phyloP scores from a whole-genome alignment of 768 basidiomycete genomes.

The Hydnomerulius pinastri region DNA sequence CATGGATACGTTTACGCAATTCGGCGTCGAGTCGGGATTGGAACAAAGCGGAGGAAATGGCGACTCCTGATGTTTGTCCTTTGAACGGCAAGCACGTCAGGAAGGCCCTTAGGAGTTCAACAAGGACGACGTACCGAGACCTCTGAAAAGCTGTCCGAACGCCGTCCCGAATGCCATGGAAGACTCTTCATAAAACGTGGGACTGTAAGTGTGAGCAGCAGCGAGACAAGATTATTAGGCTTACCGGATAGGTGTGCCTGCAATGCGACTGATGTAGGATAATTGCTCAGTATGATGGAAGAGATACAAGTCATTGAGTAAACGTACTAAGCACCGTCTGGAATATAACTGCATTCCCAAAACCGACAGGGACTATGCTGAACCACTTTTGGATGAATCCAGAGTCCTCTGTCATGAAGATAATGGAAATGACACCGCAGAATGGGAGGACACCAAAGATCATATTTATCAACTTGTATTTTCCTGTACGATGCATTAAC shows the following conservation, averaged over 20 bases:
- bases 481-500: slow-evolving; percentile 12
- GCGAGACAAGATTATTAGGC: neutral
- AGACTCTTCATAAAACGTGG: no score
- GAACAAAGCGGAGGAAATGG: slow-evolving; percentile 24
- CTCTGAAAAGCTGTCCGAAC: slow-evolving; percentile 24
- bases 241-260: neutral
- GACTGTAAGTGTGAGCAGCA: no score
- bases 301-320: neutral
- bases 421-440: slow-evolving; percentile 10
- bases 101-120: neutral
- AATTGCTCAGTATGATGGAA: neutral
- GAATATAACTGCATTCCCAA: slow-evolving; percentile 19
- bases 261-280: neutral
- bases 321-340: slow-evolving; percentile 19
- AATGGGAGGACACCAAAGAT: slow-evolving; percentile 14
- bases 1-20: slow-evolving; percentile 15
- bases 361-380: slow-evolving; percentile 17
- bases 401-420: slow-evolving; percentile 10
- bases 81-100: no score
- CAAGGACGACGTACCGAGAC: slow-evolving; percentile 14
- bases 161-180: slow-evolving; percentile 26
- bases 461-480: slow-evolving; percentile 8
- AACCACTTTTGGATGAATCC: slow-evolving; percentile 10
- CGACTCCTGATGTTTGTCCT: slow-evolving; percentile 25
- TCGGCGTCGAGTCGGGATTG: slow-evolving; percentile 18